Base-by-base conservation (phyloP, 108 stramenopile genomes). In the Fragilariopsis cylindrus region DNA sequence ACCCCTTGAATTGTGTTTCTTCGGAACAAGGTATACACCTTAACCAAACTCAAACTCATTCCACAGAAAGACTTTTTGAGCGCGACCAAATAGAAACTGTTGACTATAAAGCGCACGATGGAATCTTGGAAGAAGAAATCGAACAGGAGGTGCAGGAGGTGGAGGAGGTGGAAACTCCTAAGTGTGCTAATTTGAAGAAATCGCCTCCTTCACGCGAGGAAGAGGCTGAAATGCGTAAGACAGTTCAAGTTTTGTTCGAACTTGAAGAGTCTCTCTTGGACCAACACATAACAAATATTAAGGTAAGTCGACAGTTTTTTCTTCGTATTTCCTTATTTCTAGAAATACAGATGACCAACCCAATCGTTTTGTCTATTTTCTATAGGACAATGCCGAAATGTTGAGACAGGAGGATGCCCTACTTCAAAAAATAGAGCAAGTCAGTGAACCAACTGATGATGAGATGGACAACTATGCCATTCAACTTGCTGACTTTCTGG, bases 261-360 rank as follows among this genome's bases (percentile, higher is more conserved):
- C 82, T 97, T 64, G 98, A 99, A 82, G 99, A 99, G 70, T 82
- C 88, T 5, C 79, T 99, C n/a, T 82, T 99, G 75, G 96, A 96
- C 63, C 47, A 89, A 60, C 99, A 99, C 86, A 98, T 99, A 96
- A 80, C 70, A 41, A 78, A 74, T 60, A 80, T 84, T 48, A 60
- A 71, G 72, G 72, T 72, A 60, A 52, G 67, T 5, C 40, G 11
- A 15, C 48, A 55, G 52, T 43, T 83, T 86, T 60, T 79, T 78
- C 7, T 87, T 89, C 8, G 85, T 42, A 11, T 19, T 2, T 73
- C 3, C 5, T 19, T 48, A 7, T 45, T 60, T 45, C n/a, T 46
- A 13, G 46, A 45, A 44, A 15, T 47, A 44, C 1, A 18, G 39
- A 48, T 12, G 11, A 44, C 9, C 12, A 39, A 13, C 43, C 12